Evolutionary conservation across 73 alveolate genomes (phyloP).

Genomic region (Tetrahymena thermophila): DNA sequence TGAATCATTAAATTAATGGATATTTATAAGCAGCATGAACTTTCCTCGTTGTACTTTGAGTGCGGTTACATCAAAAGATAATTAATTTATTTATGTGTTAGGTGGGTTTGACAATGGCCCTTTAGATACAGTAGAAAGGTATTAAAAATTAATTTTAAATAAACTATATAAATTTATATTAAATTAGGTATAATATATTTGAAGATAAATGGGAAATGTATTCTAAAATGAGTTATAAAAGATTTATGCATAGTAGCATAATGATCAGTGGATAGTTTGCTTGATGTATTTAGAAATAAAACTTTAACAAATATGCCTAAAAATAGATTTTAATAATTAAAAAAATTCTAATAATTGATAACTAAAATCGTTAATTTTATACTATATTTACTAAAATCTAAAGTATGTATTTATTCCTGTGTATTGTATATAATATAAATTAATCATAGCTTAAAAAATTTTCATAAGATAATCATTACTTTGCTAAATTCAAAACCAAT

Average conservation of each 20-base stretch:
- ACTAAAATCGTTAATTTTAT: neutral
- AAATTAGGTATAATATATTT: slow-evolving; percentile 49
- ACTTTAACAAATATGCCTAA: neutral
- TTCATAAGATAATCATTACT: neutral
- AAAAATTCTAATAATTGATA: too few species aligned
- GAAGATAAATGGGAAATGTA: slow-evolving; percentile 72
- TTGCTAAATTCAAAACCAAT: too few species aligned
- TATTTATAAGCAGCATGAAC: slow-evolving; percentile 56
- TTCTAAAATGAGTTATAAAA: neutral
- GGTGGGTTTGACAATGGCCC: slow-evolving; percentile 88
- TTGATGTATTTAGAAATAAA: neutral
- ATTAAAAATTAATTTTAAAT: neutral
- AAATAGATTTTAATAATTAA: too few species aligned
- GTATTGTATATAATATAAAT: neutral
- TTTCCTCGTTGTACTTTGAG: slow-evolving; percentile 78
- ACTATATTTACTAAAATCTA: neutral
- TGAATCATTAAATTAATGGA: slow-evolving; percentile 48
- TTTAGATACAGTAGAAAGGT: slow-evolving; percentile 77
- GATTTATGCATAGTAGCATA: neutral
- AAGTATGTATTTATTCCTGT: neutral
- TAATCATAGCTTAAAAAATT: too few species aligned
- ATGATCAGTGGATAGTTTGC: neutral
- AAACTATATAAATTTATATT: neutral
- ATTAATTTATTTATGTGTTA: slow-evolving; percentile 69
- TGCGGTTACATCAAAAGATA: slow-evolving; percentile 77